phyloP scores from a whole-genome alignment of 306 rosid species.

The Ziziphus jujuba region DNA sequence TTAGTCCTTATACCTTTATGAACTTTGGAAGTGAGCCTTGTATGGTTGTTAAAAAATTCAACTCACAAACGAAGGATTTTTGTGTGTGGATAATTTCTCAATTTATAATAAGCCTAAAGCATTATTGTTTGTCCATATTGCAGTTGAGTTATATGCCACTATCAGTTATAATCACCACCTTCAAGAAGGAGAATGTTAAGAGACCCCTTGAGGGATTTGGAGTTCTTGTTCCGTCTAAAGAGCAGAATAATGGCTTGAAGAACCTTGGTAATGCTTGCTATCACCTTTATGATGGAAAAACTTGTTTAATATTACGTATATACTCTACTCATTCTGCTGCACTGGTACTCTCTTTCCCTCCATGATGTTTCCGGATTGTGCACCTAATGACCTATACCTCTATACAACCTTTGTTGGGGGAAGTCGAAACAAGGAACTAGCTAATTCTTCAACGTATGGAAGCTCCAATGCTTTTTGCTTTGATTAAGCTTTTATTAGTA shows the following conservation, averaged over 20 bases:
- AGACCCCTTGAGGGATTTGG: slow-evolving; percentile 96
- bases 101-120: background rate
- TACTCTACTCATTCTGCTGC: slow-evolving; percentile 22
- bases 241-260: slow-evolving; percentile 71
- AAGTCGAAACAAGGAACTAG: slow-evolving; percentile 68
- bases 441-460: slow-evolving; percentile 72
- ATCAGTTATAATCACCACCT: slow-evolving; percentile 75
- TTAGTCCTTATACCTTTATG: background rate
- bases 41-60: too few species aligned
- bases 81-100: background rate
- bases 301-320: slow-evolving; percentile 17
- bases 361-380: slow-evolving; percentile 95
- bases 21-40: background rate
- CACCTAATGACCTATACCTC: slow-evolving; percentile 68
- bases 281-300: slow-evolving; percentile 16
- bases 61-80: background rate
- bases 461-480: slow-evolving; percentile 15
- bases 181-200: slow-evolving; percentile 75
- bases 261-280: slow-evolving; percentile 76
- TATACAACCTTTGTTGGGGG: slow-evolving; percentile 93
- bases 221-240: slow-evolving; percentile 89
- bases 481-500: slow-evolving; percentile 8
- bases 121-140: background rate
- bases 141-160: slow-evolving; percentile 84
- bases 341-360: slow-evolving; percentile 94